Evolutionary conservation across 2,329 filamentous ascomycete species (phyloP), one percentile per base, ranked within the genome.

Genomic region (Ophiocordyceps polyrhachis-furcata): DNA sequence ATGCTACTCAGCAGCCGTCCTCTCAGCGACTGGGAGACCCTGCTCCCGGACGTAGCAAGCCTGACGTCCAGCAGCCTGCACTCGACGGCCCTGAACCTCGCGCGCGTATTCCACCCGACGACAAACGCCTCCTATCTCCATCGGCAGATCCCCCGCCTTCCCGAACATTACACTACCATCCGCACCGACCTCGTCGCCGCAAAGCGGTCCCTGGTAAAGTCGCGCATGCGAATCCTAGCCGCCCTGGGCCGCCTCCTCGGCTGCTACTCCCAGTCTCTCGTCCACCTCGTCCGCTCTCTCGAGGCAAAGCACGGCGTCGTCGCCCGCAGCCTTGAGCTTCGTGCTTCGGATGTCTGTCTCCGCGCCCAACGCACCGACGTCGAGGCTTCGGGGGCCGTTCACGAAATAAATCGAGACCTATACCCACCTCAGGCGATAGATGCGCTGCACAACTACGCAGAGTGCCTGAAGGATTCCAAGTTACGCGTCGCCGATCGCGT

Each of bases 121-220:
- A 73, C 68, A 1, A 73, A 73, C 55, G 62, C 71, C 0, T 72
- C 71, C 19, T 74, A 66, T 53, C 60, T 78, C n/a, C 75, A 79
- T 59, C 73, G 75, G 19, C 58, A 64, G 21, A 69, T 79, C 43
- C 62, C 73, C 1, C 59, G 63, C 17, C 61, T 81, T 2, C 60
- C 69, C 0, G 49, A 57, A 1, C 58, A 64, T 21, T 56, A 68
- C 17, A 49, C 57, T 4, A 47, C 59, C 2, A 63, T 74, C 1
- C 55, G 52, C n/a, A 31, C 54, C 13, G 48, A 57, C 4, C 53
- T 68, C 5, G 46, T 53, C 2, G 48, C 52, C 3, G 51, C 60
- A 1, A 57, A 60, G 25, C 45, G 51, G 3, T 45, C 54, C 2
- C 60, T 76, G 7, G 55, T 61, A 0, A 47, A 48, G 1, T 53